Base-by-base conservation (phyloP, 345 rosid species). In the Gossypium ekmanianum region DNA sequence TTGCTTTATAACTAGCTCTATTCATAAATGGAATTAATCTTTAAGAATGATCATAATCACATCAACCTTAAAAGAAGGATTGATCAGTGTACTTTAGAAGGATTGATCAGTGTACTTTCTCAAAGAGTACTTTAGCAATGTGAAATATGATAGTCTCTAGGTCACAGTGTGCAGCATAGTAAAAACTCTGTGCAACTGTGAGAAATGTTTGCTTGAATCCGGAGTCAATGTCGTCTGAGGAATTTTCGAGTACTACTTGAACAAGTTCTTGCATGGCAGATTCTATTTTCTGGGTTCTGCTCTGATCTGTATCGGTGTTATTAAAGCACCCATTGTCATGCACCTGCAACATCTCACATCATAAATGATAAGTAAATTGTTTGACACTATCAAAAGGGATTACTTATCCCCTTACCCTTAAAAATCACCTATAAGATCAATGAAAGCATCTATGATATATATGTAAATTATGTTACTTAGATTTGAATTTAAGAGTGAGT, bases 91-190 rank as follows among this genome's bases (percentile, higher is more conserved):
- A 20, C 20, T 20, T 20, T 20, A 16, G 51, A 16, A 34, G 3
- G 34, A 2, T 2, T 10, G 16, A 67, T 77, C 75, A 87, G 8
- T 70, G 34, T 13, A 91, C 84, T 79, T 75, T 89, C 41, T 93
- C 86, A 72, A 91, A 91, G 69, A 95, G 90, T n/a, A 91, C 90
- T 85, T 85, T 90, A 73, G 86, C 77, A 61, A 91, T 87, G 75
- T 95, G 98, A 74, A 76, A 72, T 63, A 84, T 82, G 52, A 86
- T 48, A 0, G 84, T 88, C 26, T 73, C 83, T 17, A 81, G 76
- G 63, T 83, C 91, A 72, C 83, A 89, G 57, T 85, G 67, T 48
- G 93, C 92, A 20, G 78, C 50, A 65, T 95, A 95, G 85, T 90
- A 95, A 80, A 82, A 91, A 27, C 88, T 82, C 79, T 75, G 89